Conservation (phyloP, 2,329 filamentous ascomycete genomes). For the Rosellinia necatrix region DNA sequence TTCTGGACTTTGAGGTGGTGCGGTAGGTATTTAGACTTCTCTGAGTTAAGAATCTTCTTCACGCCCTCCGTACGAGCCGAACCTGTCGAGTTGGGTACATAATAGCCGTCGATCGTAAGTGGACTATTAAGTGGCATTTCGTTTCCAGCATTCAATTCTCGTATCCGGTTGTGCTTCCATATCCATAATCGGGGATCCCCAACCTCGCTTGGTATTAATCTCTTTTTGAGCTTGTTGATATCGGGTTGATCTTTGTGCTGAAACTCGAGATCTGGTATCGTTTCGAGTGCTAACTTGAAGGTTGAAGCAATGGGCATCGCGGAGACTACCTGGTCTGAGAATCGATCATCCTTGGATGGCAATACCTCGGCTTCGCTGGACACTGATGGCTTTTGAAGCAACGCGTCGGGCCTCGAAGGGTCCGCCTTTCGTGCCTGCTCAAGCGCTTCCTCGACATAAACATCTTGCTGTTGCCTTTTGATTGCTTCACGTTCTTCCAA, state of each 20-base stretch:
- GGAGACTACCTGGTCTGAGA: constrained; percentile 53
- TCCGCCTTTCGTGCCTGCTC: constrained; percentile 45
- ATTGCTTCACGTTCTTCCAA: constrained; percentile 53
- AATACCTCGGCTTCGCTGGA: constrained; percentile 39
- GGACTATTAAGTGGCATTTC: constrained; percentile 41
- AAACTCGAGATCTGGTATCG: constrained; percentile 51
- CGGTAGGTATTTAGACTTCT: constrained; percentile 97
- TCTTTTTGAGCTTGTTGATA: constrained; percentile 53
- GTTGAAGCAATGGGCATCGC: constrained; percentile 52
- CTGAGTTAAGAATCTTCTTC: constrained; percentile 93
- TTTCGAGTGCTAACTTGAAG: constrained; percentile 52
- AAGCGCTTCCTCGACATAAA: constrained; percentile 50
- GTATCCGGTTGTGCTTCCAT: constrained; percentile 60
- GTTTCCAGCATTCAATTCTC: constrained; percentile 56
- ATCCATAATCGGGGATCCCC: constrained; percentile 60
- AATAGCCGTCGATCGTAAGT: constrained; percentile 65
- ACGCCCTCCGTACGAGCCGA: constrained; percentile 90
- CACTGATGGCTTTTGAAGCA: constrained; percentile 30
- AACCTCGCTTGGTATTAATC: constrained; percentile 50
- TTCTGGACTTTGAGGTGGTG: constrained; percentile 97
- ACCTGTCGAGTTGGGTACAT: constrained; percentile 84
- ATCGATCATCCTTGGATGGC: constrained; percentile 50
- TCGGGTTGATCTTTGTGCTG: constrained; percentile 54
- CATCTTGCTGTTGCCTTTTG: constrained; percentile 66
- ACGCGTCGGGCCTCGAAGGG: constrained; percentile 38